These are phyloP conservation scores for Hanseniaspora clermontiae DNA, from an alignment of 805 yeast genomes.

Conservation along the genomic window DNA sequence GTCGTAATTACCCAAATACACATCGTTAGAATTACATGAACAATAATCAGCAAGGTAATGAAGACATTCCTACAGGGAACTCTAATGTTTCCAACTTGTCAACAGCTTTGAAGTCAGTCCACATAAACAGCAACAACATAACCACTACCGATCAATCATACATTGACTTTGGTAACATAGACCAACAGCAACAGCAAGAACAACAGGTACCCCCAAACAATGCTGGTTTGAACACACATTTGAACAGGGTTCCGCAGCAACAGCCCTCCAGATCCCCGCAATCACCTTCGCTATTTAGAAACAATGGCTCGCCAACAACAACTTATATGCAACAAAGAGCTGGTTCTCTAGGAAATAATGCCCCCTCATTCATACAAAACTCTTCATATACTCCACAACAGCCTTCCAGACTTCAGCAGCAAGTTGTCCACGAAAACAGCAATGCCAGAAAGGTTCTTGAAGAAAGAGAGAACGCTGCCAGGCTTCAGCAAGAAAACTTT, in stretches of 20 bases:
- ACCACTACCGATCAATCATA: conserved; percentile 24
- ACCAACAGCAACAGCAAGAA: conserved; percentile 16
- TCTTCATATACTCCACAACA: conserved; percentile 14
- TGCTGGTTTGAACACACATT: conserved; percentile 21
- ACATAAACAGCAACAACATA: conserved; percentile 22
- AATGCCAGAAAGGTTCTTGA: conserved; percentile 1
- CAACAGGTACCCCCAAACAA: conserved; percentile 11
- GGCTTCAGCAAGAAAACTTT: conserved; percentile 13
- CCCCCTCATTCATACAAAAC: conserved; percentile 3
- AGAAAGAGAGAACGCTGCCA: conserved; percentile 6
- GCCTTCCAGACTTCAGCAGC: conserved; percentile 15
- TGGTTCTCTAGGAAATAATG: conserved; percentile 4
- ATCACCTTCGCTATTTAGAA: conserved; percentile 9
- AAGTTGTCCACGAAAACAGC: conserved; percentile 21
- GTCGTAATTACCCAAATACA: too few species aligned
- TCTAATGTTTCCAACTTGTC: conserved; percentile 27
- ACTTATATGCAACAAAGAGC: conserved; percentile 14
- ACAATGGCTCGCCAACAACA: conserved; percentile 13
- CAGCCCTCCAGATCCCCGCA: conserved; percentile 8
- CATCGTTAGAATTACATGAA: not conserved
- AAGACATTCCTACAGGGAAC: not conserved
- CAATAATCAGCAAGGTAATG: not conserved
- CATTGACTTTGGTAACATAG: conserved; percentile 19
- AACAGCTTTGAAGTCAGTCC: conserved; percentile 28
- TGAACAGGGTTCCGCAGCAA: conserved; percentile 7